These are phyloP conservation scores for Daldinia eschscholtzii DNA, from an alignment of 2,329 filamentous ascomycete species.

Conservation along the genomic window DNA sequence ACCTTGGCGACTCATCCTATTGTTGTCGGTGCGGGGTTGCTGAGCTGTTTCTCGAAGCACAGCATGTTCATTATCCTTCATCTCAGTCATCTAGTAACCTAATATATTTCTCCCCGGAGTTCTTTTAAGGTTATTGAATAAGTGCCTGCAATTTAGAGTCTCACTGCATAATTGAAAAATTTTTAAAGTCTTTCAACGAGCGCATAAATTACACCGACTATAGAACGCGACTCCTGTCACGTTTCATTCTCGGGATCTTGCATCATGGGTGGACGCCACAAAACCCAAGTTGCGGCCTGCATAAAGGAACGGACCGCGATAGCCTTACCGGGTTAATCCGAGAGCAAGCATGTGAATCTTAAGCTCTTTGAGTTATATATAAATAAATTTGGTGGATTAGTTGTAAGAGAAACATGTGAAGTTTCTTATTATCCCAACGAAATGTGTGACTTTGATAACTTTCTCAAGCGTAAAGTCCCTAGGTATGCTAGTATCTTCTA, in stretches of 20 bases:
- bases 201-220: not conserved
- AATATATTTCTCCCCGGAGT: not conserved
- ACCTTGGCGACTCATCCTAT: slow-evolving; percentile 14
- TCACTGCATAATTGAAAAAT: slow-evolving; percentile 13
- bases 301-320: slow-evolving; percentile 40
- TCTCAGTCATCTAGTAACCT: not conserved
- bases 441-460: not conserved
- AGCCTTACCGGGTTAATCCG: slow-evolving; percentile 31
- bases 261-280: slow-evolving; percentile 37
- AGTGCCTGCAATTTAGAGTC: not conserved
- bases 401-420: not conserved
- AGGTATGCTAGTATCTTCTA: not conserved
- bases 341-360: slow-evolving; percentile 28
- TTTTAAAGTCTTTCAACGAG: not conserved
- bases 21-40: slow-evolving; percentile 35
- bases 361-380: not conserved
- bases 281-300: slow-evolving; percentile 34
- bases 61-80: slow-evolving; percentile 11
- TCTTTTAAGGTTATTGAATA: not conserved
- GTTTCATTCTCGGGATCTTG: slow-evolving; percentile 42
- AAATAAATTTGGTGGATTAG: not conserved
- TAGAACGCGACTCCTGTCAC: slow-evolving; percentile 10
- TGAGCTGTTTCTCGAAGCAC: slow-evolving; percentile 23
- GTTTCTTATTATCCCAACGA: not conserved
- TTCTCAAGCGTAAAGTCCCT: not conserved